Evolutionary conservation across 495 filamentous ascomycete species (phyloP), one percentile per base, ranked within the genome.

Genomic region (Trichoderma virens): DNA sequence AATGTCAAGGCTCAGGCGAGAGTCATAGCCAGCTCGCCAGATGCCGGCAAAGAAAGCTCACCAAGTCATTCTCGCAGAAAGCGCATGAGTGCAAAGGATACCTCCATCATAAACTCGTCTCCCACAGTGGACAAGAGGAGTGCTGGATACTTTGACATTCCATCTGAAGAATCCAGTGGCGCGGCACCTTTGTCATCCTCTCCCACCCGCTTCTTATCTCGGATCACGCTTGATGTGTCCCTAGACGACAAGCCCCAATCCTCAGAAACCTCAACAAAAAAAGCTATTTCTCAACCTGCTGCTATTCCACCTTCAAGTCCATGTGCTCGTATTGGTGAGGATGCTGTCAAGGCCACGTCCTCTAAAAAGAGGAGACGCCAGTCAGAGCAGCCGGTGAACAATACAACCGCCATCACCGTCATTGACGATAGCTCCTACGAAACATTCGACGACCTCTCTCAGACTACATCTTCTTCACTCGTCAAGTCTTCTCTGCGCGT

Each of bases 381-480:
- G 11, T 56, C 23, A 13, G 28, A 45, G 16, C 13, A 45, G 41
- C 41, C 41, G n/a, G 5, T 14, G 7, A 56, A 56, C 6, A 5
- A 6, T 56, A 27, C 27, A 56, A 11, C 47, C 8, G 11, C 25
- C 2, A 8, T 23, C 9, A 27, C 13, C 47, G 27, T 56, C 23
- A 56, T 56, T 56, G 47, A 56, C 9, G 47, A 56, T 13, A 56
- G 47, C 23, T 56, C 47, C 47, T 56, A 56, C 27, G 47, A 56
- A 14, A 56, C 47, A 16, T 56, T 8, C 7, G 47, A 56, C 7
- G 47, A 56, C 2, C 8, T 11, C 5, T 30, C 20, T 28, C 23
- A 3, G 0, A 27, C 28, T 0, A 23, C 27, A 9, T 13, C 27
- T 56, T 56, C 47, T 9, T n/a, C 27, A 3, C 20, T 13, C 27